Conservation (phyloP, 345 rosid genomes). For the Alliaria petiolata region DNA sequence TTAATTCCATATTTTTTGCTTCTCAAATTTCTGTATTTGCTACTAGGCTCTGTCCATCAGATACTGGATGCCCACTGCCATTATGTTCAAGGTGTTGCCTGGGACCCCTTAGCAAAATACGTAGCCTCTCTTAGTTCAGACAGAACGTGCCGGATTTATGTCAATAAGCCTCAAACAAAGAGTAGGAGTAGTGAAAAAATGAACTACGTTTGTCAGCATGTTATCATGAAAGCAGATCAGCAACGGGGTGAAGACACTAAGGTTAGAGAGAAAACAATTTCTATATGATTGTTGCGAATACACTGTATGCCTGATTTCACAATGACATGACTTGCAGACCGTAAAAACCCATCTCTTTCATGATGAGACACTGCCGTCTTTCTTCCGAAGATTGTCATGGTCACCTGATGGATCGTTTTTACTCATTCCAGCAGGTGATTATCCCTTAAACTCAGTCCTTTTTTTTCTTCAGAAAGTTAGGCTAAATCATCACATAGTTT, state of each 20-base stretch:
- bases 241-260: conserved; percentile 54
- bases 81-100: conserved; percentile 98
- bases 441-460: background rate
- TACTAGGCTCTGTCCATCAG: conserved; percentile 85
- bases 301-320: background rate
- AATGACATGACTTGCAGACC: conserved; percentile 41
- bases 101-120: conserved; percentile 87
- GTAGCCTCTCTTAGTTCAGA: conserved; percentile 93
- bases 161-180: conserved; percentile 64
- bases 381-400: conserved; percentile 97
- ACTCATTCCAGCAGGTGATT: conserved; percentile 81
- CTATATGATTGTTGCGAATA: conserved; percentile 12
- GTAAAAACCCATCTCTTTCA: conserved; percentile 76
- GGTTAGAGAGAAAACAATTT: conserved; percentile 41
- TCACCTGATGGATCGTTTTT: conserved; percentile 98
- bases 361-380: conserved; percentile 92
- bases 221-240: conserved; percentile 71
- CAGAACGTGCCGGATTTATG: conserved; percentile 88
- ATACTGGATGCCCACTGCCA: conserved; percentile 83
- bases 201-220: conserved; percentile 77
- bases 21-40: background rate
- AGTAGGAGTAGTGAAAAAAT: conserved; percentile 57
- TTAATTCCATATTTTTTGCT: background rate
- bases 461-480: background rate
- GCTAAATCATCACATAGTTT: conserved; percentile 4